Evolutionary conservation across 495 filamentous ascomycete species (phyloP), one percentile per base, ranked within the genome.

Genomic region (Aeminium ludgeri): DNA sequence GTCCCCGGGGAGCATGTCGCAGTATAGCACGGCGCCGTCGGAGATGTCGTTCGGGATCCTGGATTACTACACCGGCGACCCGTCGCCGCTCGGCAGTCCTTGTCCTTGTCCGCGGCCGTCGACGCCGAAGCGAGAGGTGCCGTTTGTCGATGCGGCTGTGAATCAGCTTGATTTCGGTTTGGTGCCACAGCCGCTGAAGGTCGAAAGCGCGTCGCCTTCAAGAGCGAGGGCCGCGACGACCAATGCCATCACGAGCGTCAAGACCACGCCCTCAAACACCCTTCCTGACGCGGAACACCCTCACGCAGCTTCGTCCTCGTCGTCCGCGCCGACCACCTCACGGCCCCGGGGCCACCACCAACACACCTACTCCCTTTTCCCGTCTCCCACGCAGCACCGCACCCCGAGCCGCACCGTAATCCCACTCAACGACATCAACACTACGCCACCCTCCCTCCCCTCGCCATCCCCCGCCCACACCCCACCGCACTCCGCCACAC

Each of bases 141-240:
- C 38, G 6, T 13, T 32, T 7, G 10, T 43, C 13, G 48, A 42
- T 16, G 44, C 48, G 15, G 48, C 44, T 0, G 40, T 47, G 13
- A 23, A 51, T 15, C 11, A 51, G 29, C 44, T 51, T 30, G 48
- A 47, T 27, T 51, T 51, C 40, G 30, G 40, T 16, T 30, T 50
- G 2, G 15, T 16, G 2, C 19, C 37, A 2, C 35, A 25, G 30
- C 10, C 16, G 16, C 27, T 20, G 2, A 29, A 11, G 28, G 5
- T 12, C 18, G 36, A 30, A 8, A 37, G 19, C 34, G 18, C 34
- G 3, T 4, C 12, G 37, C 2, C 10, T 20, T 13, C n/a, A 3
- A 23, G 23, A 3, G 28, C 13, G 3, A 10, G 23, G 3, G 11
- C 36, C 25, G n/a, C 15, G 10, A 8, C 8, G 17, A 23, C 38